Evolutionary conservation across 805 yeast species (phyloP), one percentile per base, ranked within the genome.

Genomic region (Yamadazyma endophytica): DNA sequence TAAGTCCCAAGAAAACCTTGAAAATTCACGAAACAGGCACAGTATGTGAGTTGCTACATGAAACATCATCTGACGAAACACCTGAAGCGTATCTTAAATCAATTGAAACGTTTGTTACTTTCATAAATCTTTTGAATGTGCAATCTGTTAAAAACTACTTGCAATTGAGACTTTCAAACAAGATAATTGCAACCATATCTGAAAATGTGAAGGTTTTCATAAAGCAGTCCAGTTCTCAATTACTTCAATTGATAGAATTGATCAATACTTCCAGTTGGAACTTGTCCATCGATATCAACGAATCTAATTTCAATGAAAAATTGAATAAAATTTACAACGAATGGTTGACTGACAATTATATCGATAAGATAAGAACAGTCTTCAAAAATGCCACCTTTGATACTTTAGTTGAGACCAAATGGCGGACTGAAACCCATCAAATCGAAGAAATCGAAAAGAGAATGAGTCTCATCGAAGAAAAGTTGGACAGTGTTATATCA

Each of bases 331-430:
- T 63, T 20, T 49, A 61, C 35, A 24, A 39, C 21, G 50, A 61
- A 28, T 62, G 64, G 61, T 33, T 54, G 3, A 36, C 51, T 9
- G 62, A 60, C 26, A 54, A 51, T 24, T 61, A 52, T 37, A 54
- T 64, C 21, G 50, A 57, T 24, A 40, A 42, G 29, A 46, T 64
- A 13, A 44, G 64, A 22, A 24, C 31, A 4, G 32, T 43, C 4
- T 56, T 52, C 32, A 33, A 26, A 14, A n/a, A n/a, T n/a, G 33
- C 23, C 5, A 39, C 23, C 17, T 28, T 30, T n/a, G 40, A 46
- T 17, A 28, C 32, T 2, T 31, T 40, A 13, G 34, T 35, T 9
- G 46, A 43, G 18, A 38, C 47, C 15, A 49, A 48, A 19, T 32
- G 36, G 23, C n/a, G n/a, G n/a, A n/a, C n/a, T n/a, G n/a, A n/a